A percentile compares a stretch with the other conserved stretches of the same genome.
phyloP scores from a whole-genome alignment of 768 basidiomycete genomes.

The Suillus americanus region DNA sequence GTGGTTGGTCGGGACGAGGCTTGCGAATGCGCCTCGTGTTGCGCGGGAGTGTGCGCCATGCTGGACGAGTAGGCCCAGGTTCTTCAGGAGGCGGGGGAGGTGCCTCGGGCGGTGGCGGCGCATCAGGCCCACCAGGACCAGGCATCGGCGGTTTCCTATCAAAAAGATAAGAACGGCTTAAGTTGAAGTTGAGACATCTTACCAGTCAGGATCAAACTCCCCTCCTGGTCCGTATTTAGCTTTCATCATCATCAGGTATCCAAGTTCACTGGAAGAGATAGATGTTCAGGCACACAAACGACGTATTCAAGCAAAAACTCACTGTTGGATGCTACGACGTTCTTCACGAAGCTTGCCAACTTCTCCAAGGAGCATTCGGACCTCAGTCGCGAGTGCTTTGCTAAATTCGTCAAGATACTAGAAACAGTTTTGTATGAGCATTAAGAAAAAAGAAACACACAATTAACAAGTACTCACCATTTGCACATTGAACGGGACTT shows the following conservation, averaged over 20 bases:
- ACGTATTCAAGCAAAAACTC: conserved; percentile 28
- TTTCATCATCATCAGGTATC: conserved; percentile 64
- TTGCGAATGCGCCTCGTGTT: conserved; percentile 44
- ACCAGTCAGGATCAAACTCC: conserved; percentile 85
- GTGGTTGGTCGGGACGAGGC: conserved; percentile 32
- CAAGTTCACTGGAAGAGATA: conserved; percentile 59
- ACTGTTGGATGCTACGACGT: conserved; percentile 77
- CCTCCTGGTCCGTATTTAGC: conserved; percentile 84
- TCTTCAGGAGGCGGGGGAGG: conserved; percentile 46
- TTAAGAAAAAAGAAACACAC: conserved; percentile 5
- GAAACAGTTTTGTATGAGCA: conserved; percentile 4
- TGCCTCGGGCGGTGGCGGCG: conserved; percentile 43
- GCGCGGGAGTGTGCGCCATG: conserved; percentile 58
- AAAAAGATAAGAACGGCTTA: conserved; percentile 8
- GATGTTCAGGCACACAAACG: not conserved
- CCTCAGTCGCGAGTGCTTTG: conserved; percentile 78
- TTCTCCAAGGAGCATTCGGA: conserved; percentile 79
- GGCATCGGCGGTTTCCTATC: conserved; percentile 46
- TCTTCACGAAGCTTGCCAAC: conserved; percentile 84
- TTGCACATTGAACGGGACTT: conserved; percentile 83
- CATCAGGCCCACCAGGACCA: conserved; percentile 39
- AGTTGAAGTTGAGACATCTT: conserved; percentile 11
- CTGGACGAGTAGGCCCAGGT: conserved; percentile 48
- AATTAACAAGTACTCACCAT: conserved; percentile 48
- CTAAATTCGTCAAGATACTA: conserved; percentile 90